phyloP scores from a whole-genome alignment of 2,329 filamentous ascomycete species.

The Neocatenulostroma microsporum region DNA sequence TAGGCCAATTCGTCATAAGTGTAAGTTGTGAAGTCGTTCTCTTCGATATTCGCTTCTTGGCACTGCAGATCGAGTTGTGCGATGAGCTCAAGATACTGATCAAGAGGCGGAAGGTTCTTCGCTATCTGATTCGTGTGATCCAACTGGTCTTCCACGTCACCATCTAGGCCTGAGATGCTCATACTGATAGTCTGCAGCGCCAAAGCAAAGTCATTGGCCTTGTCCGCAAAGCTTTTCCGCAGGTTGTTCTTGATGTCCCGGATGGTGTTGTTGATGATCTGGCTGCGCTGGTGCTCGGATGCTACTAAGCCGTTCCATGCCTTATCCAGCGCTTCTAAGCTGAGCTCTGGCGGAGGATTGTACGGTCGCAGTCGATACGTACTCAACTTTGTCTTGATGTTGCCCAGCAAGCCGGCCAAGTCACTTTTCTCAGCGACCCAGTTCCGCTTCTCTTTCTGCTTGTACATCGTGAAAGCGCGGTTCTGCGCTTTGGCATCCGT shows the following conservation, averaged over 20 bases:
- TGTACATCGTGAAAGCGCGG: conserved; percentile 75
- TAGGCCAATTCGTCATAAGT: conserved; percentile 95
- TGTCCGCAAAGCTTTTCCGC: conserved; percentile 88
- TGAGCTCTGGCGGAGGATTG: conserved; percentile 76
- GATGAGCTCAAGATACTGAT: conserved; percentile 83
- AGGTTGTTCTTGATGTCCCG: conserved; percentile 96
- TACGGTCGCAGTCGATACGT: conserved; percentile 90
- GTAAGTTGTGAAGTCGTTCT: conserved; percentile 99
- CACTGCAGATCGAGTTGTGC: conserved; percentile 80
- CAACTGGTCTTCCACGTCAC: conserved; percentile 91
- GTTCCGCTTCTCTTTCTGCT: conserved; percentile 78
- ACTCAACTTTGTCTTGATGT: conserved; percentile 97
- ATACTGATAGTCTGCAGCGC: conserved; percentile 91
- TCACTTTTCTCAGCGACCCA: conserved; percentile 99
- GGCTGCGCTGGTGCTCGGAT: conserved; percentile 79
- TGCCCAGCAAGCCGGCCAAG: conserved; percentile 81
- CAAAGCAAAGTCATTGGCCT: conserved; percentile 95
- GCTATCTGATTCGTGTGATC: conserved; percentile 78
- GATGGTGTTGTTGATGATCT: conserved; percentile 96
- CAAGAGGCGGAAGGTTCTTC: conserved; percentile 78
- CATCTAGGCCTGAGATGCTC: conserved; percentile 93
- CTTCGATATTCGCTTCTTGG: conserved; percentile 93
- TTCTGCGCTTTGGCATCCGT: conserved; percentile 84
- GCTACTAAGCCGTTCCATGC: conserved; percentile 75
- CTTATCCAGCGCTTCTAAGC: conserved; percentile 70